Percentiles rank a stretch among this genome's conserved stretches.
These are phyloP conservation scores for Deinandra increscens DNA, from an alignment of 129 eudicot species.

Conservation along the genomic window DNA sequence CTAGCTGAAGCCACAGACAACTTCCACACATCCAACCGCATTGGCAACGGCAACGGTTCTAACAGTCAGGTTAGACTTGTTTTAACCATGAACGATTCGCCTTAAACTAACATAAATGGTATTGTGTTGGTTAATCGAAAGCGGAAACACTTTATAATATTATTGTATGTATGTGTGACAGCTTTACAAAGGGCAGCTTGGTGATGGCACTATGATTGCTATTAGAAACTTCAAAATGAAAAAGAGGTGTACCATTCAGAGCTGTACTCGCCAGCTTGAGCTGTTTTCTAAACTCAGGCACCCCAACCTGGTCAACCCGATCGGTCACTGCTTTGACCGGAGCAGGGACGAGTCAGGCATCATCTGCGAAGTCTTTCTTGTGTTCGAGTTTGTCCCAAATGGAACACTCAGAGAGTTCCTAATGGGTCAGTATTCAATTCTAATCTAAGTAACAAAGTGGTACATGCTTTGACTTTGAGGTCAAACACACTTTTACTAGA, in stretches of 20 bases:
- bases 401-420: conserved; percentile 51
- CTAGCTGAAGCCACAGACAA: conserved; percentile 64
- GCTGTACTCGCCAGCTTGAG: conserved; percentile 50
- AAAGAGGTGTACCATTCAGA: conserved; percentile 44
- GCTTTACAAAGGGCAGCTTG: conserved; percentile 65
- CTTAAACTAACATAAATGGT: neutral
- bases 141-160: neutral
- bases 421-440: conserved; percentile 41
- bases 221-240: conserved; percentile 55
- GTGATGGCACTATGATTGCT: conserved; percentile 54
- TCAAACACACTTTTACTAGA: conserved; percentile 3
- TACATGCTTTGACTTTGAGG: neutral
- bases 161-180: conserved; percentile 21
- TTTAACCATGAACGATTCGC: neutral
- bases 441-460: neutral
- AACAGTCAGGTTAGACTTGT: conserved; percentile 42
- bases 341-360: conserved; percentile 45
- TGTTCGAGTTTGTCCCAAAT: conserved; percentile 57
- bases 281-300: conserved; percentile 59
- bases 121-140: neutral
- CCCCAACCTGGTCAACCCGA: conserved; percentile 51
- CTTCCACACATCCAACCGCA: conserved; percentile 36
- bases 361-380: conserved; percentile 36
- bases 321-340: conserved; percentile 74
- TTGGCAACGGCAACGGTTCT: conserved; percentile 52